Evolutionary conservation across 208 protist genomes (phyloP).

Genomic region (Sergeia podlipaevii): DNA sequence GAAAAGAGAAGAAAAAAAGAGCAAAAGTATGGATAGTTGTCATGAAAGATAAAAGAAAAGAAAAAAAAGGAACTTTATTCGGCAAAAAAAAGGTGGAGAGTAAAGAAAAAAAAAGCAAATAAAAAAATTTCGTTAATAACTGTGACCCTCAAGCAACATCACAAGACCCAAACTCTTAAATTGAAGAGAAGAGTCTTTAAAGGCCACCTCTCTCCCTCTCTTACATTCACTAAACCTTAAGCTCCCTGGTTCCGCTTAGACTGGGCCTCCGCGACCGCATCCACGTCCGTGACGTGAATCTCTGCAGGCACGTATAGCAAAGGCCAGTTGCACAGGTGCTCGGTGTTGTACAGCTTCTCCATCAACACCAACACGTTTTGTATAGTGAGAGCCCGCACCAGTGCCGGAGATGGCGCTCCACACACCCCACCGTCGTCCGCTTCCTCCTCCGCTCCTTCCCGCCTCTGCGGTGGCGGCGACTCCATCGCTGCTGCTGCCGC

Average conservation of each 20-base stretch:
- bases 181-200: no score
- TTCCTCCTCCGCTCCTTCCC: neutral
- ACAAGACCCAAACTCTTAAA: no score
- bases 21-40: neutral
- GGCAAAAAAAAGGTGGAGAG: no score
- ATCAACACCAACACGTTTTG: slow-evolving; percentile 55
- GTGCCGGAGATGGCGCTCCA: neutral
- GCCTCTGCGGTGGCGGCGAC: neutral
- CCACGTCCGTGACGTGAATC: slow-evolving; percentile 54
- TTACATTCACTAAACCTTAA: neutral
- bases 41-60: slow-evolving; percentile 2
- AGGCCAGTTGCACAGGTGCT: slow-evolving; percentile 62
- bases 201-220: no score
- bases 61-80: neutral
- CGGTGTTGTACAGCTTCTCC: slow-evolving; percentile 53
- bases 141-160: no score
- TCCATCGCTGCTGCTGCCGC: slow-evolving; percentile 9
- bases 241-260: neutral
- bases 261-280: slow-evolving; percentile 24
- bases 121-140: no score
- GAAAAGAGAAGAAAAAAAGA: slow-evolving; percentile 12
- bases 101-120: no score
- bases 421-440: slow-evolving; percentile 5
- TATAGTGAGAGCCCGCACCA: slow-evolving; percentile 31
- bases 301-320: slow-evolving; percentile 75